Base-by-base conservation (phyloP, 495 filamentous ascomycete genomes). In the Schizothecium vesticola region DNA sequence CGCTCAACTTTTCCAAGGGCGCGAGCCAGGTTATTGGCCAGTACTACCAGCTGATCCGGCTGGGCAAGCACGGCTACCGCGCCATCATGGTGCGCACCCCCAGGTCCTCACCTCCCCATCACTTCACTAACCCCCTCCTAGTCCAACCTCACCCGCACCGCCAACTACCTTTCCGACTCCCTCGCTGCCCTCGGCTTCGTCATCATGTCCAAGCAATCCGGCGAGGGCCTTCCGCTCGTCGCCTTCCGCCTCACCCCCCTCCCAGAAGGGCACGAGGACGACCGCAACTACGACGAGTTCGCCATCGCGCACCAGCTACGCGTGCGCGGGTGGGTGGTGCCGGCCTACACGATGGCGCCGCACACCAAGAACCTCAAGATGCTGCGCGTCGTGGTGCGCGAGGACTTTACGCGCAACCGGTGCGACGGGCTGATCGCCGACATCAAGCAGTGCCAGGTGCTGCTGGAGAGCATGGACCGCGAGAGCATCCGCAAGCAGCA, bases 1-100 rank as follows among this genome's bases (percentile, higher is more conserved):
- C 93, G n/a, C 86, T 97, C 63, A 97, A 97, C 83, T 97, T 97
- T 83, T 93, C 90, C 76, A 94, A 95, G 78, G 93, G 93, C 66
- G 93, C 93, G 58, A 89, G 89, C 55, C 93, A 96, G 73, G 88
- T 97, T 70, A 96, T 97, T 74, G 93, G 93, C 31, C 93, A 97
- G 78, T 97, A 97, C 82, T 97, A 97, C 81, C 93, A 96, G 77
- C 81, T 97, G 76, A 95, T 97, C 79, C 91, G 93, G 11, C 86
- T 97, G 9, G 93, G 93, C 60, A 94, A 95, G 83, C 87, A 88
- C 72, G 93, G 93, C 16, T 97, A 95, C 82, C 84, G 88, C 22
- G 80, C 89, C 64, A 94, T 96, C 81, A 96, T 97, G 93, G 43
- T 51, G 7, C 1, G 43, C 12, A 0, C 19, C 43, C 43, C 16